A percentile compares a stretch with the other conserved stretches of the same genome.
phyloP scores from a whole-genome alignment of 345 rosid species.

The Kernera saxatilis region DNA sequence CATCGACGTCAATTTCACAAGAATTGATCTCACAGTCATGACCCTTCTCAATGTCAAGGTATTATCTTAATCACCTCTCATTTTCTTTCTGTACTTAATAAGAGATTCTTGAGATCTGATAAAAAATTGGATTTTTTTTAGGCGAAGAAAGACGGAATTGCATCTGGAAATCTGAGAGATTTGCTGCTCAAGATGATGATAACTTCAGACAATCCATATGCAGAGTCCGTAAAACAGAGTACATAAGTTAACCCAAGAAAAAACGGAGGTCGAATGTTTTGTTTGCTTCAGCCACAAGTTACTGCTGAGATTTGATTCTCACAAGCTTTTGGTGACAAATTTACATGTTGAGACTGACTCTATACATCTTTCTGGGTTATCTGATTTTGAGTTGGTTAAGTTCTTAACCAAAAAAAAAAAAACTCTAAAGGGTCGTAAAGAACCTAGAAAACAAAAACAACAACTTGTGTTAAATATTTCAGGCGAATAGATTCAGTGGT shows the following conservation, averaged over 20 bases:
- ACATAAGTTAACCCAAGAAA: not conserved
- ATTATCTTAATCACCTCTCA: conserved; percentile 5
- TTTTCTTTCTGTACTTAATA: not conserved
- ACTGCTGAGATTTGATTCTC: not conserved
- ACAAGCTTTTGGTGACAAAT: not conserved
- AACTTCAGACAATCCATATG: conserved; percentile 1
- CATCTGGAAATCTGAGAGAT: conserved; percentile 17
- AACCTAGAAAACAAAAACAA: not conserved
- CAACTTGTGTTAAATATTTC: not conserved
- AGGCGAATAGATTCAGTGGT: not conserved
- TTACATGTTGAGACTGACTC: conserved; percentile 2
- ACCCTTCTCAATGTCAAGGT: conserved; percentile 67
- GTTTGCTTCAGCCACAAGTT: conserved; percentile 24
- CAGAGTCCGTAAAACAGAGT: conserved; percentile 9
- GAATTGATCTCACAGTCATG: conserved; percentile 42
- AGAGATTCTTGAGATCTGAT: not conserved
- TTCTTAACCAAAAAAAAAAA: not conserved
- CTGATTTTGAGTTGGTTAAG: not conserved
- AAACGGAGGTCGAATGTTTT: conserved; percentile 5
- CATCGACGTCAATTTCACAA: conserved; percentile 65
- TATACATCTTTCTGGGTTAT: not conserved
- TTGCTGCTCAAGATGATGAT: conserved; percentile 13
- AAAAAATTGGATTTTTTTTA: not conserved
- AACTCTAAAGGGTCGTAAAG: not conserved
- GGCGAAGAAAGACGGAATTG: conserved; percentile 15